phyloP scores from a whole-genome alignment of 2,329 filamentous ascomycete genomes.

The Fusarium sambucinum region DNA sequence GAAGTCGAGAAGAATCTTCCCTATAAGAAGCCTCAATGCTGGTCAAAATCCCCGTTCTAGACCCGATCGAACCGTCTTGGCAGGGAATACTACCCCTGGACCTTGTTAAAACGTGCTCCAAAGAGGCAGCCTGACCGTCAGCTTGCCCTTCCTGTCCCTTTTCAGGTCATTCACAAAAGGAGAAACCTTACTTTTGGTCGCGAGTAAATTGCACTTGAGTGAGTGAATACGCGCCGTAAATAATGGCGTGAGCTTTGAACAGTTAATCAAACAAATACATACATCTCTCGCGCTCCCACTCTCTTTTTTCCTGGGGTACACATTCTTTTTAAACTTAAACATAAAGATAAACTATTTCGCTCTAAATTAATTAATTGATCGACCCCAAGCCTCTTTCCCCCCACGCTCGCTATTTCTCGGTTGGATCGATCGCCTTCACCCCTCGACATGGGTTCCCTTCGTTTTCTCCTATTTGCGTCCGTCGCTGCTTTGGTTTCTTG shows the following conservation, averaged over 20 bases:
- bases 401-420: conserved; percentile 24
- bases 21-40: conserved; percentile 23
- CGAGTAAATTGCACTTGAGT: conserved; percentile 22
- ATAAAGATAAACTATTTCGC: conserved; percentile 19
- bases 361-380: conserved; percentile 9
- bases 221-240: not conserved
- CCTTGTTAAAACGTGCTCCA: conserved; percentile 1
- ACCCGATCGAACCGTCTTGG: conserved; percentile 31
- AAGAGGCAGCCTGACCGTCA: conserved; percentile 21
- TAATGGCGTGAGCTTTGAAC: conserved; percentile 8
- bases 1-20: not conserved
- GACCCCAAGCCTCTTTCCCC: not conserved
- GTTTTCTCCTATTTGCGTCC: conserved; percentile 40
- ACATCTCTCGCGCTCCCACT: not conserved
- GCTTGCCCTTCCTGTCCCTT: conserved; percentile 7
- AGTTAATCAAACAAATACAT: not conserved
- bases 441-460: conserved; percentile 37
- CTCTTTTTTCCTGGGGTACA: not conserved
- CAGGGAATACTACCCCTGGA: conserved; percentile 2
- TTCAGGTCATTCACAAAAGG: not conserved
- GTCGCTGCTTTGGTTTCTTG: conserved; percentile 44
- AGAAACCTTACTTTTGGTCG: conserved; percentile 17
- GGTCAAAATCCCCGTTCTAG: conserved; percentile 21
- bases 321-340: conserved; percentile 5
- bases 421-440: not conserved